Conservation (phyloP, 2,329 filamentous ascomycete species). For the Arachnomyces sp. region DNA sequence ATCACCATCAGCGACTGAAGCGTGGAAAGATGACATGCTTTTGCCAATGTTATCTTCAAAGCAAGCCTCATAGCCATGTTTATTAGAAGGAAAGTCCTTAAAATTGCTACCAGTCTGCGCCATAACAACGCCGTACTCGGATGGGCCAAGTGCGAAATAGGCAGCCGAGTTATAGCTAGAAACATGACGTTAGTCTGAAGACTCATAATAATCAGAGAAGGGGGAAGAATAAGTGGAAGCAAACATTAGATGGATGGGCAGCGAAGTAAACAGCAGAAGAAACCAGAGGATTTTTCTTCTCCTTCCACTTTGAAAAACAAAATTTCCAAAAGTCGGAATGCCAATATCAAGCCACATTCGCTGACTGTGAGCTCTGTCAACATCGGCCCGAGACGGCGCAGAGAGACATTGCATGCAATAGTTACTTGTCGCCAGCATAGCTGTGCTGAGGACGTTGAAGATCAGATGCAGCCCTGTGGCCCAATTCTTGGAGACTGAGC, state of each 20-base stretch:
- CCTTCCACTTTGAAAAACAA: conserved; percentile 11
- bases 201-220: no score
- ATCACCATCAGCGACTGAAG: not conserved
- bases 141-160: conserved; percentile 13
- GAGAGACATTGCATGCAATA: conserved; percentile 29
- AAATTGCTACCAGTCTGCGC: conserved; percentile 5
- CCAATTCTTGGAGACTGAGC: conserved; percentile 6
- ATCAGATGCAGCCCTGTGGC: conserved; percentile 21
- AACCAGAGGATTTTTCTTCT: conserved; percentile 8
- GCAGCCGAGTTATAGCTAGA: conserved; percentile 15
- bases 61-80: not conserved
- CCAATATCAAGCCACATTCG: conserved; percentile 25
- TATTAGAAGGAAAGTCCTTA: conserved; percentile 2
- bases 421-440: conserved; percentile 25
- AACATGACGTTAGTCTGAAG: no score
- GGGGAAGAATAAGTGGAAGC: not conserved
- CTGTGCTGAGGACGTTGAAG: conserved; percentile 28
- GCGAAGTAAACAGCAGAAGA: conserved; percentile 7
- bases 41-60: conserved; percentile 3
- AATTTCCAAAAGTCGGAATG: conserved; percentile 20
- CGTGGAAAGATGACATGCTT: conserved; percentile 3
- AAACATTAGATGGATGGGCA: conserved; percentile 13
- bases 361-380: conserved; percentile 23
- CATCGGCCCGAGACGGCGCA: conserved; percentile 23
- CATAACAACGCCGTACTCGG: conserved; percentile 13